phyloP scores from a whole-genome alignment of 768 basidiomycete species.

The Amanita exitialis region DNA sequence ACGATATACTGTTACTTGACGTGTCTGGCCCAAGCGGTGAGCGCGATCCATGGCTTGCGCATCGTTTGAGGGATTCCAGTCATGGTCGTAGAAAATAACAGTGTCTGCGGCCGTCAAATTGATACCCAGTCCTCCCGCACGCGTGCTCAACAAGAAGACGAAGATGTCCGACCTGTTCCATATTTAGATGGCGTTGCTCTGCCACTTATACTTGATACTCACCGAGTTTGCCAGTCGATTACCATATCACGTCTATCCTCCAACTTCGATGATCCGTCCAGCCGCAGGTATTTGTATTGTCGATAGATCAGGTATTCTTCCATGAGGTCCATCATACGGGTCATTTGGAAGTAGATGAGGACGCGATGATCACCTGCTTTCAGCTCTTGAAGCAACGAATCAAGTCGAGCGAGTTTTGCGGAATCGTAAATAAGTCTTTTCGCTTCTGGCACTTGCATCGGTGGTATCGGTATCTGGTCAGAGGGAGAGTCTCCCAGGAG shows the following conservation, averaged over 20 bases:
- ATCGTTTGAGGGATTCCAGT: constrained; percentile 97
- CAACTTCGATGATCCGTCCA: constrained; percentile 91
- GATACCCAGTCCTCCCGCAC: constrained; percentile 94
- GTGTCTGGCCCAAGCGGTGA: constrained; percentile 92
- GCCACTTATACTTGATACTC: constrained; percentile 12
- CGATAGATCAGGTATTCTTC: constrained; percentile 97
- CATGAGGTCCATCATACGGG: constrained; percentile 98
- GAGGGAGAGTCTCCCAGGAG: constrained; percentile 54
- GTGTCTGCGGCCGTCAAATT: constrained; percentile 95
- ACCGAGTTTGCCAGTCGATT: constrained; percentile 98
- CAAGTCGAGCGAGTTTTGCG: constrained; percentile 88
- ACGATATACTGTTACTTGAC: constrained; percentile 94
- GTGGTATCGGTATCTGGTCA: constrained; percentile 69
- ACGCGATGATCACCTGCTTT: constrained; percentile 91
- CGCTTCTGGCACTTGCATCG: constrained; percentile 90
- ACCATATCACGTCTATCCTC: constrained; percentile 99
- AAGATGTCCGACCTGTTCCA: constrained; percentile 70
- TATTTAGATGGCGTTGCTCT: constrained; percentile 1
- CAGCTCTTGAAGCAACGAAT: constrained; percentile 81
- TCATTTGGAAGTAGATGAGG: constrained; percentile 99
- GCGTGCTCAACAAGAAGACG: constrained; percentile 83
- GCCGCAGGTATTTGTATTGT: constrained; percentile 88
- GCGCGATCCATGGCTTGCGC: constrained; percentile 98
- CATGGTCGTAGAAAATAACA: constrained; percentile 90
- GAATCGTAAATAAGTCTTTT: constrained; percentile 95